Evolutionary conservation across 768 basidiomycete genomes (phyloP), one percentile per base, ranked within the genome.

Genomic region (Rhizopogon sp.): DNA sequence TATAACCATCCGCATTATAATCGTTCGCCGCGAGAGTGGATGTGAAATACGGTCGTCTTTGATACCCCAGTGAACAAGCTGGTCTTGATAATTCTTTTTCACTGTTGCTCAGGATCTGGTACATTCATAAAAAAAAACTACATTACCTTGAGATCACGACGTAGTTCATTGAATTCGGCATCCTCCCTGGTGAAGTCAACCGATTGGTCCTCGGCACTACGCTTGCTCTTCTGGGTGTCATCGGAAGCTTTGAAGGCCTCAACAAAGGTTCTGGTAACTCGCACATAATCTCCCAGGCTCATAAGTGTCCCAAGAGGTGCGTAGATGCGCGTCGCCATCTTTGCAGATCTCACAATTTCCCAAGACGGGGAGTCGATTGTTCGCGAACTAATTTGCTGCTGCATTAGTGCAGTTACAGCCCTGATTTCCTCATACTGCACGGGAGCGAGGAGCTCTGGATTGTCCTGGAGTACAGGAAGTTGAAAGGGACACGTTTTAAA

Each of bases 291-390:
- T 10, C 93, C 92, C 14, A 95, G 75, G 53, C 78, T 82, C 88
- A 95, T 91, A 11, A 72, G 75, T 13, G 93, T 94, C 41, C 93
- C 93, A n/a, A 94, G 73, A 2, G 93, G 93, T 5, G 84, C 90
- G 62, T 95, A 95, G 44, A 95, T 84, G 28, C 88, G 73, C 16
- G 88, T 78, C 3, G 90, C 88, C 43, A 88, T 76, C 66, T 91
- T 90, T 22, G 87, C 85, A 20, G 79, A 80, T 43, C 90, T 81
- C 40, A 92, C 76, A 35, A 87, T 73, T 58, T 84, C 79, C 90
- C 93, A 95, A 5, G 87, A 87, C 25, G 93, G 93, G 3, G 92
- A 87, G 58, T 92, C 88, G 49, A 92, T 77, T 1, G 89, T 91
- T 5, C 89, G 90, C 28, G 80, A 79, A 56, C 84, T 82, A 60